Base-by-base conservation (phyloP, 306 rosid genomes). In the Gillenia trifoliata region DNA sequence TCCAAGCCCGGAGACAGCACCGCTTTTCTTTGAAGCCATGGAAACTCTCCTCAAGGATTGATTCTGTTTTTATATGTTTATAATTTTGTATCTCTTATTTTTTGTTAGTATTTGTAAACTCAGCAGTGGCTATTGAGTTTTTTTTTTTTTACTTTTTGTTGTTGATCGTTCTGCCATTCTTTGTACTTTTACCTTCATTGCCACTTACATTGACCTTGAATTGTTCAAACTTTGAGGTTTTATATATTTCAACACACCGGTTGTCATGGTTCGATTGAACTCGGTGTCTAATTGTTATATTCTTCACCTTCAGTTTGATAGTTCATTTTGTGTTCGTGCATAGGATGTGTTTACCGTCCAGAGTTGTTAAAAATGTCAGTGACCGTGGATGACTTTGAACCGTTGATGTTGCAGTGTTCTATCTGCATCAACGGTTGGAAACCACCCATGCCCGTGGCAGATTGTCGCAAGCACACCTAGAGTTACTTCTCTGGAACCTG, bases 1-100 rank as follows among this genome's bases (percentile, higher is more conserved):
- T 72, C 97, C 97, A 25, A 89, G 82, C 84, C 89, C 91, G 12
- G 97, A 94, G 72, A 82, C 89, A 83, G 83, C 96, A n/a, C 79
- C 91, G 31, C 76, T 94, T 77, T 79, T 94, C 84, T 94, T 92
- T 6, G 96, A 94, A 83, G 85, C 97, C 75, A 19, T 94, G 2
- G 99, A 94, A 88, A 78, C 87, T 55, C 91, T 94, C 57, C 96
- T 94, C 45, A 56, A 60, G 79, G 89, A 68, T 64, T 91, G 80
- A 89, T 79, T 82, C 70, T 79, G 66, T 61, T 34, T 34, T 36
- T 66, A 20, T 76, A 66, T 68, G 13, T 49, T 75, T 75, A 34
- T 70, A 54, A 43, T 76, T 72, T 79, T 78, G 75, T 57, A 41
- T 78, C 64, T 71, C 49, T 3, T 29, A 36, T 15, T 81, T 65